Evolutionary conservation across 805 yeast genomes (phyloP).

Genomic region (Maudiozyma serrabonitensis): DNA sequence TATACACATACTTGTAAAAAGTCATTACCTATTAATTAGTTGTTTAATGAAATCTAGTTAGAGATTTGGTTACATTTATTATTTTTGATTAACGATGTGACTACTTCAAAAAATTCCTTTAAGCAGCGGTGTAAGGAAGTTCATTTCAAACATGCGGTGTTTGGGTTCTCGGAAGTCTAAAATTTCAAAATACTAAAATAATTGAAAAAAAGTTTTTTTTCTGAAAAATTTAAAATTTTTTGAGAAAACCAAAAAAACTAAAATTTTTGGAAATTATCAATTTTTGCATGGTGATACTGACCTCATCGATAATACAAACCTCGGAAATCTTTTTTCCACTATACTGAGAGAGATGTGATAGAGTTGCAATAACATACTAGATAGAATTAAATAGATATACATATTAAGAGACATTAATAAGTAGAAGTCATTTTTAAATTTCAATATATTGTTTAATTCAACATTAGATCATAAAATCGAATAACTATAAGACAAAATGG

Average conservation of each 20-base stretch:
- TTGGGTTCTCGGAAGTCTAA: background rate
- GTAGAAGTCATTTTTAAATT: background rate
- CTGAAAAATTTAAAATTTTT: background rate
- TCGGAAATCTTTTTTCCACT: background rate
- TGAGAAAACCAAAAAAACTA: background rate
- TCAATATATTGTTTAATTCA: background rate
- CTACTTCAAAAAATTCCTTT: background rate
- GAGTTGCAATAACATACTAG: background rate
- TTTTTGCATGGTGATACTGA: no score
- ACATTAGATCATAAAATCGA: background rate
- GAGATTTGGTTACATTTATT: no score
- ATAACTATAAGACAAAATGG: constrained; percentile 30
- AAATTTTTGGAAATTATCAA: background rate
- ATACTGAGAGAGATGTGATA: background rate
- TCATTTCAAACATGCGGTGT: background rate
- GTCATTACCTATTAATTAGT: background rate
- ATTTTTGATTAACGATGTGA: background rate
- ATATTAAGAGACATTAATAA: background rate
- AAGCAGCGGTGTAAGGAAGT: background rate
- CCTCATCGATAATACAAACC: no score
- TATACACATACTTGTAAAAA: background rate
- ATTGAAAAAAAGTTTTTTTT: background rate
- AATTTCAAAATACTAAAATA: no score
- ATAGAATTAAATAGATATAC: no score
- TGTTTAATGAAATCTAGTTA: no score